These are phyloP conservation scores for Fusarium sp. DNA, from an alignment of 2,329 filamentous ascomycete species.

Conservation along the genomic window DNA sequence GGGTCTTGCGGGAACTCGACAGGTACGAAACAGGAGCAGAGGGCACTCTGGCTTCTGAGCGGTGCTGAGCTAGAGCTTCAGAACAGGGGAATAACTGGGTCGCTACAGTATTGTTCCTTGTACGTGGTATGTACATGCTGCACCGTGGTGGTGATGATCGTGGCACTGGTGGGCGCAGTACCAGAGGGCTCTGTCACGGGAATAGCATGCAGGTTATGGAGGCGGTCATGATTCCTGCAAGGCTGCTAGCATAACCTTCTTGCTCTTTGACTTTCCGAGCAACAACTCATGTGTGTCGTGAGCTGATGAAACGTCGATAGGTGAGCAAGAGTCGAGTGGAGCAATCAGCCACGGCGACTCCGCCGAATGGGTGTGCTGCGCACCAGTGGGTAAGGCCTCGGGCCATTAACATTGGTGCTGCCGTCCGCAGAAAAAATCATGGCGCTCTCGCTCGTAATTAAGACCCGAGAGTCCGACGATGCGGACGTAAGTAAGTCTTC, in stretches of 20 bases:
- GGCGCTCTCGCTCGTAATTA: constrained; percentile 36
- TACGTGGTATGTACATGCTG: constrained; percentile 15
- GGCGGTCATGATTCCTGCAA: background rate
- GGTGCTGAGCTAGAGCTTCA: constrained; percentile 20
- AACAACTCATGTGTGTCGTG: constrained; percentile 4
- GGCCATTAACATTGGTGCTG: background rate
- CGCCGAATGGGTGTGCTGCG: constrained; percentile 22
- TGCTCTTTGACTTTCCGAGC: constrained; percentile 1
- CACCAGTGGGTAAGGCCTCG: constrained; percentile 10
- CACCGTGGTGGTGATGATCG: background rate
- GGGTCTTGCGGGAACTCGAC: constrained; percentile 32
- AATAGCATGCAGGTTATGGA: constrained; percentile 13
- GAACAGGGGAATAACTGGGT: constrained; percentile 23
- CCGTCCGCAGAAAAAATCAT: constrained; percentile 10
- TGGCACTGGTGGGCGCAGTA: constrained; percentile 4
- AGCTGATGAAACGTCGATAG: constrained; percentile 34
- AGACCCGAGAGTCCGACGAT: constrained; percentile 40
- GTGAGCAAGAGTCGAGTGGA: constrained; percentile 22
- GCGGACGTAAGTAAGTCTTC: constrained; percentile 28
- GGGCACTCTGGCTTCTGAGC: constrained; percentile 26
- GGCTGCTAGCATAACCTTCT: background rate
- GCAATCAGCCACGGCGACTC: constrained; percentile 27
- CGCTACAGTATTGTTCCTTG: constrained; percentile 11
- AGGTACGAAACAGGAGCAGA: constrained; percentile 35
- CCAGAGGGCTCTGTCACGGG: constrained; percentile 1